Evolutionary conservation across 257 asterid species (phyloP), one percentile per base, ranked within the genome.

Genomic region (Capsicum rhomboideum): DNA sequence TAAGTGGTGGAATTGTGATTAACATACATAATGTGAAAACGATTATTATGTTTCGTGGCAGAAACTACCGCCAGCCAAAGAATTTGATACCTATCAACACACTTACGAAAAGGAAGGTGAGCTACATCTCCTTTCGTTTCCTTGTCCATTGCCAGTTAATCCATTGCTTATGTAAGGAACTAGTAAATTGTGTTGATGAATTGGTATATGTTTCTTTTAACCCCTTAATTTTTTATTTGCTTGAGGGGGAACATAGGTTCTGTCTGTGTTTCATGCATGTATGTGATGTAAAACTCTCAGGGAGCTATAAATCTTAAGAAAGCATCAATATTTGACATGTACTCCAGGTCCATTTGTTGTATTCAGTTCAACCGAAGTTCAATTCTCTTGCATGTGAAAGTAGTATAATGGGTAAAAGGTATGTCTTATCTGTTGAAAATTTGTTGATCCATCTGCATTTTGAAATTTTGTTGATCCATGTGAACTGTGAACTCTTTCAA

Each of bases 1-100:
- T 95, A 89, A 97, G 99, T 77, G 97, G 99, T 55, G 99, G 98
- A 78, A 89, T 97, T 17, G 99, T 94, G 58, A 92, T 95, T 37
- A 95, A 97, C 84, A 59, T 97, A 72, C 99, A 97, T 87, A 93
- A 95, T 81, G 91, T 89, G 84, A 97, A 93, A 86, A 97, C 98
- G 26, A 93, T 97, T 84, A 97, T 95, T 79, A 93, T 97, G 98
- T 97, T 95, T 64, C 96, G 97, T 78, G 98, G 99, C 64, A 91
- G 99, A 89, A 97, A 97, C 86, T 95, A 95, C 91, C 96, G 98
- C 21, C 99, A 97, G 53, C 99, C 99, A 26, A 97, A 95, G 94
- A 93, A 90, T 91, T 85, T 97, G 93, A 97, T 93, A 88, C 99
- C 99, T 53, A 81, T 97, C 88, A 97, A 95, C 84, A 97, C 99